Percentiles rank a stretch among this genome's conserved stretches.
Evolutionary conservation across 768 basidiomycete species (phyloP).

Genomic region (Podaxis mareebaensis): DNA sequence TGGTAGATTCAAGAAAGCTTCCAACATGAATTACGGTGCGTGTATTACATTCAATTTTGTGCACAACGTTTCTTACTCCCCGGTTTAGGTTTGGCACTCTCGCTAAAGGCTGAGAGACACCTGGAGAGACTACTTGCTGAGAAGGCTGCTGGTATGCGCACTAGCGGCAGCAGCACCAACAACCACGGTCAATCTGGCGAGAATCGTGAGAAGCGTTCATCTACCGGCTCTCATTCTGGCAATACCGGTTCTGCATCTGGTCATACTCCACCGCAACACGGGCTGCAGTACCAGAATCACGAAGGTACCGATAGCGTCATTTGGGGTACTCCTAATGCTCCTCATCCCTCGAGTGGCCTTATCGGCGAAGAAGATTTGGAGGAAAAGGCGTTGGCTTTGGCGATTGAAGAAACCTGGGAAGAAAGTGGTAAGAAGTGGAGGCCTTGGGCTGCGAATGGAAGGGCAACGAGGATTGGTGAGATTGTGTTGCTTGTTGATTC

Average conservation of each 20-base stretch:
- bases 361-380: constrained; percentile 52
- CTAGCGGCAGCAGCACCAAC: not conserved
- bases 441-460: constrained; percentile 78
- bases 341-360: constrained; percentile 14
- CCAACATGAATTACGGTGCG: constrained; percentile 84
- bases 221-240: constrained; percentile 16
- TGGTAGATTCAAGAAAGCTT: constrained; percentile 93
- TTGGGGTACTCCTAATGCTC: constrained; percentile 22
- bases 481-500: constrained; percentile 80
- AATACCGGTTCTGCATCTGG: constrained; percentile 19
- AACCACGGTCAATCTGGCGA: not conserved
- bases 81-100: constrained; percentile 52
- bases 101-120: constrained; percentile 56
- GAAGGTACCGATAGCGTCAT: constrained; percentile 55
- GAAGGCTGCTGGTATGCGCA: constrained; percentile 17
- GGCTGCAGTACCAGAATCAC: constrained; percentile 65
- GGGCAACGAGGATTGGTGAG: constrained; percentile 70
- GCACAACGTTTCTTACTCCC: not conserved
- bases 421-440: constrained; percentile 52
- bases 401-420: constrained; percentile 69
- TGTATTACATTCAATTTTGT: not conserved
- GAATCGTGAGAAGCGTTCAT: constrained; percentile 12
- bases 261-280: constrained; percentile 39
- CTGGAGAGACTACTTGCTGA: constrained; percentile 43
- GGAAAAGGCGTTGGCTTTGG: constrained; percentile 69